phyloP scores from a whole-genome alignment of 768 basidiomycete species.

The Clitopilus hobsonii region DNA sequence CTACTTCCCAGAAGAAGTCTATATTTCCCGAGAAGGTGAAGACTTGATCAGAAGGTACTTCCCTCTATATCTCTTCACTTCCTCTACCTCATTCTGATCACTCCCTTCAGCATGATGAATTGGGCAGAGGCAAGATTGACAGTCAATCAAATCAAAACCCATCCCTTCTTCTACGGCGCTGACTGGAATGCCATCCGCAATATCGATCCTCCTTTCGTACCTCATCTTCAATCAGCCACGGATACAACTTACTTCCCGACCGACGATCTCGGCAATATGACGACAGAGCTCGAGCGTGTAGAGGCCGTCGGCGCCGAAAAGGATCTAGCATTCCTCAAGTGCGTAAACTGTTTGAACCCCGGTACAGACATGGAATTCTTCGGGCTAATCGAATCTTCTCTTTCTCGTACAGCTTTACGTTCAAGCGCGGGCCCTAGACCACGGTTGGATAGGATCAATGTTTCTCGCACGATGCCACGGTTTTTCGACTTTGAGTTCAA shows the following conservation, averaged over 20 bases:
- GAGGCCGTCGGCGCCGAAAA: constrained; percentile 64
- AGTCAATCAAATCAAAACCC: constrained; percentile 84
- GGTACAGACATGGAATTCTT: not conserved
- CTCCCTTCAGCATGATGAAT: constrained; percentile 69
- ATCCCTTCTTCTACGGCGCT: constrained; percentile 93
- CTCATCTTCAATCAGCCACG: constrained; percentile 85
- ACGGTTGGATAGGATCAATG: not conserved
- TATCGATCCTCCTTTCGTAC: constrained; percentile 95
- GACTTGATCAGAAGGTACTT: constrained; percentile 80
- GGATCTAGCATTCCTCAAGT: constrained; percentile 66
- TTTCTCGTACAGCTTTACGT: constrained; percentile 71
- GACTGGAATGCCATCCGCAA: constrained; percentile 90
- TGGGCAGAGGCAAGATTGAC: constrained; percentile 72
- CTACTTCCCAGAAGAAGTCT: constrained; percentile 92
- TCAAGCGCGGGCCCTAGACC: constrained; percentile 49
- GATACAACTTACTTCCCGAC: constrained; percentile 98
- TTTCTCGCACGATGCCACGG: not conserved
- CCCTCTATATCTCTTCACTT: not conserved
- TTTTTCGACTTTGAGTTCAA: not conserved
- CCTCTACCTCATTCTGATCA: constrained; percentile 7
- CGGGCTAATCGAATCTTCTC: not conserved
- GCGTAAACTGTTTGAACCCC: constrained; percentile 1
- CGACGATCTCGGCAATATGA: constrained; percentile 77
- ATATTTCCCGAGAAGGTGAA: constrained; percentile 88
- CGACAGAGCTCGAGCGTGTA: constrained; percentile 54